A percentile compares a stretch with the other conserved stretches of the same genome.
phyloP scores from a whole-genome alignment of 805 yeast genomes.

The Nakazawaea wyomingensis region DNA sequence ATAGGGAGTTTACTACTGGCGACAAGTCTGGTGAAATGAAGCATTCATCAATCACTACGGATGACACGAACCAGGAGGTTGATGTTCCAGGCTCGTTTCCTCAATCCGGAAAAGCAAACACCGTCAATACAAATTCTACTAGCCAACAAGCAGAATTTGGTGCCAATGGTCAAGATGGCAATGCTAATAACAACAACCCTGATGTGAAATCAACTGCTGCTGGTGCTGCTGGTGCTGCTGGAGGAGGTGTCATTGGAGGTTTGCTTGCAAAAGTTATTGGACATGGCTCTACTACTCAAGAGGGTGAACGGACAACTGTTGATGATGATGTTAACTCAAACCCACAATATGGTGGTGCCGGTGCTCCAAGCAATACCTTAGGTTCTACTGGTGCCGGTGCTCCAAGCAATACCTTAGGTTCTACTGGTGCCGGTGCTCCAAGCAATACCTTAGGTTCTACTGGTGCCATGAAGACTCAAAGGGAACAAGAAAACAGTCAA shows the following conservation, averaged over 20 bases:
- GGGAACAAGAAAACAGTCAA: neutral
- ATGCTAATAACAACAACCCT: neutral
- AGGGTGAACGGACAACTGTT: neutral
- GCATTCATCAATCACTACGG: neutral
- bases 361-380: neutral
- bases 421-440: slow-evolving; percentile 4
- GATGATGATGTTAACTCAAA: neutral
- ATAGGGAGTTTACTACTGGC: neutral
- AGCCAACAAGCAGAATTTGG: neutral
- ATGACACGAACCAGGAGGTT: neutral
- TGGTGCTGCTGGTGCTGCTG: slow-evolving; percentile 4
- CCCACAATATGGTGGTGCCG: neutral
- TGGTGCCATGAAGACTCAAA: neutral
- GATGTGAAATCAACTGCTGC: neutral
- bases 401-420: neutral
- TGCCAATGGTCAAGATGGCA: neutral
- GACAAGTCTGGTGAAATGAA: neutral
- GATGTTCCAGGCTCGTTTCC: neutral
- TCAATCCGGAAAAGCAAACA: neutral
- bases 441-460: neutral
- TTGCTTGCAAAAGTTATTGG: neutral
- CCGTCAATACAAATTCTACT: neutral
- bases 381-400: slow-evolving; percentile 1
- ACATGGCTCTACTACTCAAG: neutral
- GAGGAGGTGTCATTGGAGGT: slow-evolving; percentile 1